Base-by-base conservation (phyloP, 805 yeast species). In the Monosporozyma servazzii region DNA sequence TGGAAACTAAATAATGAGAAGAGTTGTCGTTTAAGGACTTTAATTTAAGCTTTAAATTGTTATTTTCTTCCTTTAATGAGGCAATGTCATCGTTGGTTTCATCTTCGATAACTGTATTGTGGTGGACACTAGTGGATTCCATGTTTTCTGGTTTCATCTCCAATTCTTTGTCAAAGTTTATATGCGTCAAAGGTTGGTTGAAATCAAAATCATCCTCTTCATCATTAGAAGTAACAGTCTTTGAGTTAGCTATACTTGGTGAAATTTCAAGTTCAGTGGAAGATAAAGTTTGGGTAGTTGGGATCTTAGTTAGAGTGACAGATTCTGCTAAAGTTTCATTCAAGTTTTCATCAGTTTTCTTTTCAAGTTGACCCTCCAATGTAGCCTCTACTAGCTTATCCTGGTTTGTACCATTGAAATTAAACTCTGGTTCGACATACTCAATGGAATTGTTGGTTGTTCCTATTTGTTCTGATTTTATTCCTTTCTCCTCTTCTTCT, bases 1-100 rank as follows among this genome's bases (percentile, higher is more conserved):
- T 41, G 7, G 21, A 3, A 21, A n/a, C 15, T 21, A 4, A 13
- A 21, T 3, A 8, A 5, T 21, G 9, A 18, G 4, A n/a, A n/a
- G 43, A 7, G 15, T 21, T 7, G 17, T 33, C 21, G 37, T 43
- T 51, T 23, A 74, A 67, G 6, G 74, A 72, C 79, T 50, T 48
- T 39, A 64, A 45, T 27, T 64, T 63, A 17, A 58, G 50, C 41
- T 60, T 62, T 30, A 58, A 56, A 11, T 41, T 55, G 20, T 53
- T 50, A 40, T 57, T 58, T n/a, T 57, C 53, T 29, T 50, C 39
- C 18, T 27, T 17, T 5, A 48, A 18, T 17, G 23, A 10, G 13
- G 21, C 18, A 20, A 41, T 3, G 8, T 41, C 44, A 39, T 18
- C 18, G 20, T 36, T 36, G 20, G n/a, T n/a, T 6, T 36, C 20